Conservation (phyloP, 805 yeast genomes). For the Yamadazyma tumulicola region DNA sequence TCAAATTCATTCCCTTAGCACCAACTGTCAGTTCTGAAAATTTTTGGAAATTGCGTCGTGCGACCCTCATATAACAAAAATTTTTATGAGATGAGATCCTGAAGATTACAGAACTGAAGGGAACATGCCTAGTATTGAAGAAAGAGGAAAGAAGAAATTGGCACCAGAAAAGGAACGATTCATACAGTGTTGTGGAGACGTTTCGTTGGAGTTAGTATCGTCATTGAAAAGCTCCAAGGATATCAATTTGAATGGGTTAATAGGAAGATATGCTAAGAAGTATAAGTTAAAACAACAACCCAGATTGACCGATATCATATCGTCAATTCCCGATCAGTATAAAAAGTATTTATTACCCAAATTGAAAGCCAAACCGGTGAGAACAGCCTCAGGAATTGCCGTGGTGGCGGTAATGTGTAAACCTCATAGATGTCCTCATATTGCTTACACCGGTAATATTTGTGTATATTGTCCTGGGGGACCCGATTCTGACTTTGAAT, state of each 20-base stretch:
- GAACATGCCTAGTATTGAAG: constrained; percentile 29
- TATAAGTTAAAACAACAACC: constrained; percentile 92
- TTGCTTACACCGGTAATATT: constrained; percentile 97
- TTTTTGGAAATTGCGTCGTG: neutral
- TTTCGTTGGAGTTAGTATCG: constrained; percentile 78
- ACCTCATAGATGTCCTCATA: constrained; percentile 98
- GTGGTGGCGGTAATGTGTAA: constrained; percentile 99
- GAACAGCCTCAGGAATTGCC: constrained; percentile 98
- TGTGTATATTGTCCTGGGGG: constrained; percentile 99
- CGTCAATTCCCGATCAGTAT: constrained; percentile 94
- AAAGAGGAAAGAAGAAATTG: constrained; percentile 48
- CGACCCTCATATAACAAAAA: neutral
- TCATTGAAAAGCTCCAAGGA: constrained; percentile 72
- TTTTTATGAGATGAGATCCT: neutral
- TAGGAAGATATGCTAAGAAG: constrained; percentile 81
- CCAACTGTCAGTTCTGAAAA: too few species aligned
- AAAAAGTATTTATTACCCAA: constrained; percentile 88
- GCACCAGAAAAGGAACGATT: constrained; percentile 94
- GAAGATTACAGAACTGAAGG: neutral
- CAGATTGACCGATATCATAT: constrained; percentile 87
- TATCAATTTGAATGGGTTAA: constrained; percentile 85
- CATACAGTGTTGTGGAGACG: constrained; percentile 87
- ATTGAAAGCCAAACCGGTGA: constrained; percentile 95
- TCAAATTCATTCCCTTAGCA: too few species aligned
- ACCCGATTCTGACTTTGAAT: constrained; percentile 97